These are phyloP conservation scores for Simmondsia chinensis DNA, from an alignment of 148 eudicot species.

Conservation along the genomic window DNA sequence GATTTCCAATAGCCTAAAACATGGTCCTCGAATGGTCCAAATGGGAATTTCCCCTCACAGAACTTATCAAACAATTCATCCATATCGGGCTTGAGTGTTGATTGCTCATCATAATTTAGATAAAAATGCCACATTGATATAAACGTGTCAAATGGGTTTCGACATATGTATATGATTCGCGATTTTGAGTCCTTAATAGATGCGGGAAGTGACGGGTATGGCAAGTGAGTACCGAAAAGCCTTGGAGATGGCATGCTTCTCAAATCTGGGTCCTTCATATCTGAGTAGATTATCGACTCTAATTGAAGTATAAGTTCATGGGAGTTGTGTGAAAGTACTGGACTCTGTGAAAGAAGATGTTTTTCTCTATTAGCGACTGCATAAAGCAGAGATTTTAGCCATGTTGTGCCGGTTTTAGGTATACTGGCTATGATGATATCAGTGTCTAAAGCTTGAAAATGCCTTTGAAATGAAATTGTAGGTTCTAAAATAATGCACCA, in stretches of 20 bases:
- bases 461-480: slow-evolving; percentile 9
- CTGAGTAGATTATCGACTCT: not conserved
- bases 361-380: not conserved
- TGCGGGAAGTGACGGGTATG: not conserved
- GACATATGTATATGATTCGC: slow-evolving; percentile 2
- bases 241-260: not conserved
- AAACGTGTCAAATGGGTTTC: slow-evolving; percentile 5
- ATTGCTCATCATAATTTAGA: not conserved
- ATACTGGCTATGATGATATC: slow-evolving; percentile 10
- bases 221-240: slow-evolving; percentile 3
- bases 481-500: slow-evolving; percentile 7
- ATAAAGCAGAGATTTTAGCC: slow-evolving; percentile 14
- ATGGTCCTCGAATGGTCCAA: slow-evolving; percentile 2
- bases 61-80: slow-evolving; percentile 8
- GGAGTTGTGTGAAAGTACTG: slow-evolving; percentile 1
- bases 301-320: slow-evolving; percentile 3
- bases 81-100: no score
- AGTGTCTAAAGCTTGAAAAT: slow-evolving; percentile 7
- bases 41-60: not conserved
- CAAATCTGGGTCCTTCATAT: not conserved
- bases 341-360: not conserved
- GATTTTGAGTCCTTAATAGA: slow-evolving; percentile 1
- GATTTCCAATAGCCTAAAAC: slow-evolving; percentile 6
- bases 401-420: slow-evolving; percentile 14
- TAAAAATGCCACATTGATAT: slow-evolving; percentile 11